Base-by-base conservation (phyloP, 2,329 filamentous ascomycete genomes). In the Aspergillus tamarii region DNA sequence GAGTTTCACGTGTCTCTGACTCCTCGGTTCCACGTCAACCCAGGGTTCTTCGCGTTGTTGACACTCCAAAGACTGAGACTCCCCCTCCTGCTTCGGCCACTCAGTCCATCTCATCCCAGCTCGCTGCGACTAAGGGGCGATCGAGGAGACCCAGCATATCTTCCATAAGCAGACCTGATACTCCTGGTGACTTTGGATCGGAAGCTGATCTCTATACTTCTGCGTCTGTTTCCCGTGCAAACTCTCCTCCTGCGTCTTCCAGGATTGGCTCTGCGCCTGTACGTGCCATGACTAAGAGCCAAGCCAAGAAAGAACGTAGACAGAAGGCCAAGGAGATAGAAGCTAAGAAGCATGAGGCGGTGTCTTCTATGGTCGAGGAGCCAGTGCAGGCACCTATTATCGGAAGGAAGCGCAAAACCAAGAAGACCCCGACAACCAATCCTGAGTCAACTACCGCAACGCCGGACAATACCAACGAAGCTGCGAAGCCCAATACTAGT, bases 391-490 rank as follows among this genome's bases (percentile, higher is more conserved):
- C 86, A 52, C 87, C 88, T 0, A 89, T 90, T 50, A 76, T 89
- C 62, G 86, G 86, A 26, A 81, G 88, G 48, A 89, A 89, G 76
- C 88, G 88, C 71, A 89, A 84, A 67, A 80, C 81, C 28, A 84
- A 83, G 74, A 83, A 83, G 66, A 72, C 81, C 5, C 74, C 77
- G 8, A 65, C 73, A 10, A 67, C 62, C 46, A 70, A 69, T 16
- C 62, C 70, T 26, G 74, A 73, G 21, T 60, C 65, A 3, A 54
- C 66, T 2, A 61, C 58, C 26, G 46, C 60, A 14, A 36, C 64
- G 3, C 61, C 68, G 8, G 63, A 70, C n/a, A 61, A 39, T 50
- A 19, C 45, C 3, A 10, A 64, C 1, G 69, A 73, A 39, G 46
- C 62, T 11, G 50, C 36, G 9, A 74, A 70, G 46, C 57, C 71